Base-by-base conservation (phyloP, 495 filamentous ascomycete genomes). In the Copromyces sp. region DNA sequence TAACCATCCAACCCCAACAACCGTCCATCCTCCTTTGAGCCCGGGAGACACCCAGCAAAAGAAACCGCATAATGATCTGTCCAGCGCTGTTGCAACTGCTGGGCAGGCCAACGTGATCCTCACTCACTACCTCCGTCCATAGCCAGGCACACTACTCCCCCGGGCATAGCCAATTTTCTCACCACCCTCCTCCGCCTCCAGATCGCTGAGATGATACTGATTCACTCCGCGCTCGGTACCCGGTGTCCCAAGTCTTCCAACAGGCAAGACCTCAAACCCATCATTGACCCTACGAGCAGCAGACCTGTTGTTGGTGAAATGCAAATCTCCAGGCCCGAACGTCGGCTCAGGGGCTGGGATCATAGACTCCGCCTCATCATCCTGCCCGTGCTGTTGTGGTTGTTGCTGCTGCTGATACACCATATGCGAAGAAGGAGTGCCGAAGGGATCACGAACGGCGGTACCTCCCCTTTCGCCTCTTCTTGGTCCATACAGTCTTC, bases 221-320 rank as follows among this genome's bases (percentile, higher is more conserved):
- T 65, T 65, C 7, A 37, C 14, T 35, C 53, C 35, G 29, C 11
- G 53, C 14, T 65, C 53, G 2, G 14, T 65, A 37, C 53, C 53
- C 53, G 74, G 68, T 16, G 71, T 71, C 9, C 77, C 75, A 72
- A 84, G 83, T 3, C 86, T 90, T 20, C 89, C 89, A 17, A 87
- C 87, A 38, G 83, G 84, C 1, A 90, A 77, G 45, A 91, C 82
- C 75, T 90, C 86, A 73, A 91, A 90, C 6, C 89, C 89, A 11
- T 85, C 84, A 73, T 90, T 90, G 17, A 90, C 86, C 72, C 84
- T 87, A 17, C 89, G 83, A 2, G 87, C 73, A 8, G 87, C 73
- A 8, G 75, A 69, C 24, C 77, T 81, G 61, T 86, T 84, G 29
- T 65, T 35, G 14, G 14, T 14, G 11, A 85, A 79, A 70, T 87